phyloP scores from a whole-genome alignment of 2,329 filamentous ascomycete species.

The Colletotrichum costaricense region DNA sequence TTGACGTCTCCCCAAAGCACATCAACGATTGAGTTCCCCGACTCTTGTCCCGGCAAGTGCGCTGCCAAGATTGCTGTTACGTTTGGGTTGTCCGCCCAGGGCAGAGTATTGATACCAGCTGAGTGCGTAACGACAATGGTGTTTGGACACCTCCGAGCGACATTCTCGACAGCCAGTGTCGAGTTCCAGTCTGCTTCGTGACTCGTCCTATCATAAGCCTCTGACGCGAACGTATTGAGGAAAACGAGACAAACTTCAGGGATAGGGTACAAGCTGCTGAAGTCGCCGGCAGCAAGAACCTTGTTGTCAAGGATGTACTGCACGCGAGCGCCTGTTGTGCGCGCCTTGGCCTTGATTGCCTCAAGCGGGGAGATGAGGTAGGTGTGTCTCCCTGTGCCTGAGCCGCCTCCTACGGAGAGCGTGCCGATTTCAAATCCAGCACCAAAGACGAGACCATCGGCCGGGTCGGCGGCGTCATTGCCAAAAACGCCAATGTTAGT shows the following conservation, averaged over 20 bases:
- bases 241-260: conserved; percentile 76
- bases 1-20: conserved; percentile 72
- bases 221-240: conserved; percentile 75
- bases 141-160: conserved; percentile 61
- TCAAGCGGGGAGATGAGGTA: conserved; percentile 75
- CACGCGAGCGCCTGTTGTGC: conserved; percentile 62
- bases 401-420: conserved; percentile 76
- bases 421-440: conserved; percentile 70
- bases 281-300: conserved; percentile 58
- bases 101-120: conserved; percentile 66
- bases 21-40: conserved; percentile 79
- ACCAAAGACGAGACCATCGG: conserved; percentile 21
- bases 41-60: conserved; percentile 80
- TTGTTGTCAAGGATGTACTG: conserved; percentile 59
- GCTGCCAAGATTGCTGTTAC: conserved; percentile 83
- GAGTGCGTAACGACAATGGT: conserved; percentile 73
- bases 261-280: conserved; percentile 60
- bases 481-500: conserved; percentile 70
- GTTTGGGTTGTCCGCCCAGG: conserved; percentile 70
- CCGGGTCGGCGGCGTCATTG: conserved; percentile 68
- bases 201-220: conserved; percentile 68
- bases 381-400: conserved; percentile 69
- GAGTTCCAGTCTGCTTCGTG: conserved; percentile 74
- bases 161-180: conserved; percentile 66
- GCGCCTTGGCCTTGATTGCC: conserved; percentile 71